Conservation (phyloP, 2,329 filamentous ascomycete genomes). For the Colletotrichum karsti region DNA sequence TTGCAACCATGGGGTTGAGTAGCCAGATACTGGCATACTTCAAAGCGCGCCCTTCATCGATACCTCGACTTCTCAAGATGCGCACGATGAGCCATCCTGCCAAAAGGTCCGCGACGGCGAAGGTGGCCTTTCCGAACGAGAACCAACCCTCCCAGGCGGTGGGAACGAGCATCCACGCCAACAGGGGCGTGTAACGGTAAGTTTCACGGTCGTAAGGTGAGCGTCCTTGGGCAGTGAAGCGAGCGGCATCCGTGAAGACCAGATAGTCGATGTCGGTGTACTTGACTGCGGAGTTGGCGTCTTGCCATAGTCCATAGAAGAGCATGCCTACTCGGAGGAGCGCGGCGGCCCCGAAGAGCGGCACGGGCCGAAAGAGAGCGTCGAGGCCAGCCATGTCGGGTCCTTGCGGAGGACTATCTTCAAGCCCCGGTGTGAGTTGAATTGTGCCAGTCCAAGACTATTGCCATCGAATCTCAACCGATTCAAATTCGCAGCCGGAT, state of each 20-base stretch:
- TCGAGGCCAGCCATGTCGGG: conserved; percentile 42
- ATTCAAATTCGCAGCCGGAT: background rate
- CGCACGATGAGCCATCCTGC: conserved; percentile 80
- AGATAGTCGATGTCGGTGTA: conserved; percentile 99
- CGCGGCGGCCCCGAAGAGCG: conserved; percentile 66
- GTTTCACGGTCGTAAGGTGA: conserved; percentile 92
- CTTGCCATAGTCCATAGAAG: conserved; percentile 91
- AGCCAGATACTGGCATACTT: conserved; percentile 90
- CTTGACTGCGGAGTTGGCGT: conserved; percentile 89
- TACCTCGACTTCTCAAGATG: conserved; percentile 49
- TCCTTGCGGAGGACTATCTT: too few species aligned
- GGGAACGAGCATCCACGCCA: conserved; percentile 90
- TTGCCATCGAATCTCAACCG: background rate
- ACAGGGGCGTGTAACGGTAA: conserved; percentile 94
- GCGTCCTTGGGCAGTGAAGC: conserved; percentile 71
- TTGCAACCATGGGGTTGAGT: conserved; percentile 97
- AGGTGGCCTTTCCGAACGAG: conserved; percentile 87
- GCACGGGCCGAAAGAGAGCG: conserved; percentile 42
- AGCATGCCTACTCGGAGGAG: conserved; percentile 78
- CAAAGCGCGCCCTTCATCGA: conserved; percentile 66
- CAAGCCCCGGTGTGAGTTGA: too few species aligned
- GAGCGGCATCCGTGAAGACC: conserved; percentile 95
- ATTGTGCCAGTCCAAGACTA: too few species aligned
- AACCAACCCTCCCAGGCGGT: conserved; percentile 76
- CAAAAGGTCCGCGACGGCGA: conserved; percentile 83